Base-by-base conservation (phyloP, 768 basidiomycete species). In the Russula abietina region DNA sequence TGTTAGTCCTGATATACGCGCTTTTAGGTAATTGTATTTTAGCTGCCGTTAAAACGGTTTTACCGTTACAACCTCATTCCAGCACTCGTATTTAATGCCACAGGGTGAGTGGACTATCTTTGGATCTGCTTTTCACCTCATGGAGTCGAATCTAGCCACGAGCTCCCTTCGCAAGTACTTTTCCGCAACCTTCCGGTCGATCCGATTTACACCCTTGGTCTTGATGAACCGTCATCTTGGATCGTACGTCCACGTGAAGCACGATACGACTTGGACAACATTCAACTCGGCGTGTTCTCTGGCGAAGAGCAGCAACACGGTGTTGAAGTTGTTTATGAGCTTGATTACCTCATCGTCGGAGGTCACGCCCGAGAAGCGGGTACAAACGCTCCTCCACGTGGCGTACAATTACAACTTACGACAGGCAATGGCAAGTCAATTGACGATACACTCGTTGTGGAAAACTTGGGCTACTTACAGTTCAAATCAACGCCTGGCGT, bases 391-490 rank as follows among this genome's bases (percentile, higher is more conserved):
- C 88, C 94, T 4, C 93, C 97, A 0, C 85, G 95, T 14, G 97
- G 97, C 6, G 78, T 98, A 2, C 96, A 98, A 68, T 81, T 99
- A 2, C 88, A 97, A 70, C 83, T 99, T 1, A 77, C 82, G 3
- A 76, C 69, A 1, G 75, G 80, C 5, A 71, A 77, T 55, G 70
- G 69, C 11, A 72, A 65, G 2, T 70, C 76, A 2, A 77, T 95
- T 16, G 91, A 89, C 8, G 94, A 97, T 68, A 98, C 97, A 0
- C 89, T 86, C 61, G 87, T 98, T 43, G 91, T 97, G 59, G 93
- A 89, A 5, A 99, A 98, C 71, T 77, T 98, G 6, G 97, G 97
- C 2, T 99, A 99, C 73, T 76, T 98, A 59, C 97, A 99, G 71
- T 94, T 98, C 77, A 93, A 93, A 72, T 88, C 91, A 1, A 89